phyloP scores from a whole-genome alignment of 2,329 filamentous ascomycete species.

The Diaporthe velutina region DNA sequence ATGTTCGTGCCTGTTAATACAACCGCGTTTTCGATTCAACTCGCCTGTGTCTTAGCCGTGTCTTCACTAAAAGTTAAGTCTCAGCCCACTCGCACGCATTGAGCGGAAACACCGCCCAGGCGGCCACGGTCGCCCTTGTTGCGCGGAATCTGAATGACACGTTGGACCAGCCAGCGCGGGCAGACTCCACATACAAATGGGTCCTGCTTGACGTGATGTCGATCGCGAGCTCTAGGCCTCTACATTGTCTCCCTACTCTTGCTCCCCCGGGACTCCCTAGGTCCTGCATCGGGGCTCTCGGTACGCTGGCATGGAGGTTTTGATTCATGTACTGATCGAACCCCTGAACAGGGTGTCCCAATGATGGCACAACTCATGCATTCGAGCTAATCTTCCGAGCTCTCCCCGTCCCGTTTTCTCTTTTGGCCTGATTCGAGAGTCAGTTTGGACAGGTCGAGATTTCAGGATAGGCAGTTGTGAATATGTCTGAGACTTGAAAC shows the following conservation, averaged over 20 bases:
- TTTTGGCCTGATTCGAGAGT: neutral
- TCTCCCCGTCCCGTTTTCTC: too few relatives aligned
- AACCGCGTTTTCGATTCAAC: neutral
- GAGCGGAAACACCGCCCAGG: neutral
- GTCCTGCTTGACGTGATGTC: neutral
- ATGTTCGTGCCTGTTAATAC: neutral
- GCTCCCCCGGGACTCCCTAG: neutral
- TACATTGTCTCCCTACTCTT: neutral
- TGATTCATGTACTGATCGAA: neutral
- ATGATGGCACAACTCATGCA: neutral
- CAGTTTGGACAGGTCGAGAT: neutral
- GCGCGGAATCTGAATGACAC: conserved; percentile 14
- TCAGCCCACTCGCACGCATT: neutral
- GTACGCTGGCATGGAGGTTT: neutral
- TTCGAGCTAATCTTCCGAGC: neutral
- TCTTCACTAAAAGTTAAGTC: neutral
- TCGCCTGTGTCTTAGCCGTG: conserved; percentile 11
- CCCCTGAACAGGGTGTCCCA: neutral
- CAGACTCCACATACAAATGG: conserved; percentile 14
- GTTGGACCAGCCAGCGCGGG: neutral
- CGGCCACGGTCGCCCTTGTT: neutral
- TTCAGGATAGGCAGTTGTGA: neutral
- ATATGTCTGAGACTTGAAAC: neutral
- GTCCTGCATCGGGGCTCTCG: neutral
- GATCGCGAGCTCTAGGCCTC: neutral